Percentiles rank a stretch among this genome's conserved stretches.
phyloP scores from a whole-genome alignment of 257 asterid genomes.

The Jacaranda mimosifolia region DNA sequence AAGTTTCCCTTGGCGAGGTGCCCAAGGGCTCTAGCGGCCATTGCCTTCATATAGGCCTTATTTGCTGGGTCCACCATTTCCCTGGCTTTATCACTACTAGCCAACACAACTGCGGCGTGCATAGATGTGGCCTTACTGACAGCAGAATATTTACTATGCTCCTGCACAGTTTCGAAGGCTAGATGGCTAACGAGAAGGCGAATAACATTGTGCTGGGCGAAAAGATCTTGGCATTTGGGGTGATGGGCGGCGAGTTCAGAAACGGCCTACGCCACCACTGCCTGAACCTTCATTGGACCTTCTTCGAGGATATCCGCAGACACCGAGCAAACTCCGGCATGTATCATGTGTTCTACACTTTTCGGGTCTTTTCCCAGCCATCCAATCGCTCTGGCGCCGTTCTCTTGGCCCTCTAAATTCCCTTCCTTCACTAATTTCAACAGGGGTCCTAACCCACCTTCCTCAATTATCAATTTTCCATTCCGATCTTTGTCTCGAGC shows the following conservation, averaged over 20 bases:
- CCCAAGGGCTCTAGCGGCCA: conserved; percentile 92
- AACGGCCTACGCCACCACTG: conserved; percentile 77
- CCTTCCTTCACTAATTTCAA: conserved; percentile 71
- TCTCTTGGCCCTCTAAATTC: conserved; percentile 68
- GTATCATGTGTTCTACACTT: conserved; percentile 70
- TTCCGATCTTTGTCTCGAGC: conserved; percentile 68
- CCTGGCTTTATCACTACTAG: conserved; percentile 60
- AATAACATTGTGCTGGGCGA: conserved; percentile 66
- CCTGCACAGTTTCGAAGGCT: conserved; percentile 73
- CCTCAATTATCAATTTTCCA: conserved; percentile 76
- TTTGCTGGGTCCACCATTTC: conserved; percentile 84
- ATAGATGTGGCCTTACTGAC: conserved; percentile 71
- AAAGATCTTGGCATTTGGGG: conserved; percentile 70
- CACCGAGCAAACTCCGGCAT: conserved; percentile 67
- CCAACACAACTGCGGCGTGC: conserved; percentile 76
- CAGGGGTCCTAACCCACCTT: conserved; percentile 76
- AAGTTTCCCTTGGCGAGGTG: conserved; percentile 71
- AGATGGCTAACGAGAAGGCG: conserved; percentile 68
- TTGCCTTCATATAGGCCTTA: conserved; percentile 74
- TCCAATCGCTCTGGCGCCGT: conserved; percentile 72
- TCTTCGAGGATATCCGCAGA: conserved; percentile 70
- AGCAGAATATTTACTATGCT: conserved; percentile 72
- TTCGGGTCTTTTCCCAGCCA: conserved; percentile 71
- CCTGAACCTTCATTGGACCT: conserved; percentile 75
- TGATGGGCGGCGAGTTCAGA: conserved; percentile 64